phyloP scores from a whole-genome alignment of 2,329 filamentous ascomycete species.

The Waltergamsia citrina region DNA sequence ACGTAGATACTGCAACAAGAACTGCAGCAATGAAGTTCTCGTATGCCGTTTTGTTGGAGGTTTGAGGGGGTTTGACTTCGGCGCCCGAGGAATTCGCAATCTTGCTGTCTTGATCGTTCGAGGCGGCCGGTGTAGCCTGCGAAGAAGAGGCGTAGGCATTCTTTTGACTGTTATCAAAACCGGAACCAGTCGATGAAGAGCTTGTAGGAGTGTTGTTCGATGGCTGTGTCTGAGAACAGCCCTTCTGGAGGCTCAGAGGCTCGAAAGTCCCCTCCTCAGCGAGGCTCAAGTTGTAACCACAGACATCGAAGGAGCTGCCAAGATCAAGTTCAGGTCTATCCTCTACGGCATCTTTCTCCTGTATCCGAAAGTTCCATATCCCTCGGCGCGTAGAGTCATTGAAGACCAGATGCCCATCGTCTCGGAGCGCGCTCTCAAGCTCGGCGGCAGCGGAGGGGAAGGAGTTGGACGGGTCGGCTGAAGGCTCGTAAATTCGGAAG shows the following conservation, averaged over 20 bases:
- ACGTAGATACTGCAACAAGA: slow-evolving; percentile 37
- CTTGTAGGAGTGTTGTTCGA: slow-evolving; percentile 27
- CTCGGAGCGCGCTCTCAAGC: slow-evolving; percentile 39
- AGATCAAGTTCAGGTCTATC: slow-evolving; percentile 12
- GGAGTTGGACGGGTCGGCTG: slow-evolving; percentile 29
- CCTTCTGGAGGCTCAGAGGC: slow-evolving; percentile 36
- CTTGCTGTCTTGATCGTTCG: slow-evolving; percentile 17
- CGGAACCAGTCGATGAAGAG: slow-evolving; percentile 31
- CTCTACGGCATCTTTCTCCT: slow-evolving; percentile 25
- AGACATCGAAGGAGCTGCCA: slow-evolving; percentile 29
- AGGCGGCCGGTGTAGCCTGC: no score
- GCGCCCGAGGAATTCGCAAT: slow-evolving; percentile 13
- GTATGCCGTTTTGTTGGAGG: slow-evolving; percentile 32
- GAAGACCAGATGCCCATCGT: slow-evolving; percentile 42
- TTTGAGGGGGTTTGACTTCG: slow-evolving; percentile 5
- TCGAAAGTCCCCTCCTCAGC: slow-evolving; percentile 43
- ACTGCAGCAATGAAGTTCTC: slow-evolving; percentile 45
- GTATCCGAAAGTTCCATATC: slow-evolving; percentile 46
- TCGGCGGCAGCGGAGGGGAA: slow-evolving; percentile 38
- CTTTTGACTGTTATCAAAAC: slow-evolving; percentile 28
- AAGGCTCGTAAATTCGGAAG: slow-evolving; percentile 46
- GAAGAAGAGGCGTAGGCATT: no score
- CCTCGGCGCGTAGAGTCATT: slow-evolving; percentile 39
- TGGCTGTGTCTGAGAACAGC: slow-evolving; percentile 22
- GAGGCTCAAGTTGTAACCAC: slow-evolving; percentile 31